Percentiles rank a stretch among this genome's conserved stretches.
phyloP scores from a whole-genome alignment of 805 yeast genomes.

The Myxozyma vanderwaltii region DNA sequence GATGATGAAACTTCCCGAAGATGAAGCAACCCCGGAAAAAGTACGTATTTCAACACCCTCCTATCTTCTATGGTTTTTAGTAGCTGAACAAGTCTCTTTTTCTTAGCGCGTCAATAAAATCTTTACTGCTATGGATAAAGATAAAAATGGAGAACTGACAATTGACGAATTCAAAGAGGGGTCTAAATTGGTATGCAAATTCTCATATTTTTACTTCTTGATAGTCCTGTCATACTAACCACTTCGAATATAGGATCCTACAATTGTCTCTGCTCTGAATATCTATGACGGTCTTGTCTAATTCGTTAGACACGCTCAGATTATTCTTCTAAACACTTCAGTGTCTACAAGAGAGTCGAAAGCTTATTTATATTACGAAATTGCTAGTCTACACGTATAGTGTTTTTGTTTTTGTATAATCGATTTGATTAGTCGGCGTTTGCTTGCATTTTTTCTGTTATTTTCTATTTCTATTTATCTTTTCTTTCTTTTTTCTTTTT shows the following conservation, averaged over 20 bases:
- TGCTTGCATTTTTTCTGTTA: not conserved
- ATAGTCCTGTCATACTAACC: not conserved
- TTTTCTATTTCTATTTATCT: not conserved
- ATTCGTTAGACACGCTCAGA: not conserved
- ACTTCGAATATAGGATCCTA: conserved; percentile 26
- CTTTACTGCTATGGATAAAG: conserved; percentile 71
- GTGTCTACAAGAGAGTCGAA: no score
- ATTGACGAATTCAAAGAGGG: conserved; percentile 83
- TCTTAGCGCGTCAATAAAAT: conserved; percentile 69
- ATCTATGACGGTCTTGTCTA: conserved; percentile 34
- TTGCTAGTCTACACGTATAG: no score
- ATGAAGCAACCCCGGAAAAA: conserved; percentile 88
- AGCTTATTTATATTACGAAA: no score
- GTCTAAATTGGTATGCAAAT: conserved; percentile 55
- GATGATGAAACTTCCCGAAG: conserved; percentile 84
- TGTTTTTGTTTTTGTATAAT: not conserved
- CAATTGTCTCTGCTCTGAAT: conserved; percentile 34
- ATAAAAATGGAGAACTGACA: conserved; percentile 68
- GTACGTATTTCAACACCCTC: no score
- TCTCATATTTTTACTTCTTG: not conserved
- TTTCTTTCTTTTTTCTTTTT: not conserved
- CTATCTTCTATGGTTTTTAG: no score
- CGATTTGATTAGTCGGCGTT: not conserved
- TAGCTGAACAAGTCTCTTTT: no score
- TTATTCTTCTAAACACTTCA: not conserved